Evolutionary conservation across 179 eudicot genomes (phyloP).

Genomic region (Beta macrorhiza): DNA sequence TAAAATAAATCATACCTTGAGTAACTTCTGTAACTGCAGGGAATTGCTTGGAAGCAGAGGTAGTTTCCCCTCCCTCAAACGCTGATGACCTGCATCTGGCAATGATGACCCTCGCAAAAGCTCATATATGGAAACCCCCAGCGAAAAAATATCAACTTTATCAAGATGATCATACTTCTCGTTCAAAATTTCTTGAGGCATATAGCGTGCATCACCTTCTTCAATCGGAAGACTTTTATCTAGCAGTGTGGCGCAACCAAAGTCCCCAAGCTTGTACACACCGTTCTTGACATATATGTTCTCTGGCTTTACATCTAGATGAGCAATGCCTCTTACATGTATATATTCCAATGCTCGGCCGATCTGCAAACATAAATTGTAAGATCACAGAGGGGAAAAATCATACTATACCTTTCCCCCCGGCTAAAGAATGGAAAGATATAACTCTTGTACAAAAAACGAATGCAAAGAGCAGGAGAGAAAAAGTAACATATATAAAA

Average conservation of each 20-base stretch:
- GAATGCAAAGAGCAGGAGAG: not conserved
- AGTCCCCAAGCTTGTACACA: conserved; percentile 85
- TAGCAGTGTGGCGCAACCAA: conserved; percentile 85
- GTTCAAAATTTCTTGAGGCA: conserved; percentile 89
- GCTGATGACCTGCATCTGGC: conserved; percentile 53
- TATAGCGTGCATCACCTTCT: conserved; percentile 94
- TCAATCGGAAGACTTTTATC: conserved; percentile 78
- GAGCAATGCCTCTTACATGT: conserved; percentile 80
- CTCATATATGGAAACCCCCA: conserved; percentile 77
- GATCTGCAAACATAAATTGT: conserved; percentile 44
- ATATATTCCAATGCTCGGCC: conserved; percentile 77
- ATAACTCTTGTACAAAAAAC: not conserved
- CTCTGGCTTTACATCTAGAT: conserved; percentile 89
- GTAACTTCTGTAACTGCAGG: conserved; percentile 56
- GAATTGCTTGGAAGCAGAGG: conserved; percentile 79
- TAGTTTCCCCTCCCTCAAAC: conserved; percentile 61
- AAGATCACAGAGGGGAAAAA: not conserved
- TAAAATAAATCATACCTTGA: conserved; percentile 21
- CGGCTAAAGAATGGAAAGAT: not conserved
- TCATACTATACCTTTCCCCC: not conserved
- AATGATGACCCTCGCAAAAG: conserved; percentile 66
- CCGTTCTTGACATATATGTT: conserved; percentile 80
- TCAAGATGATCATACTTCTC: conserved; percentile 84
- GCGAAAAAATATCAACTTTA: conserved; percentile 84
- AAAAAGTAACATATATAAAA: not conserved